phyloP scores from a whole-genome alignment of 768 basidiomycete genomes.

The Podaxis mareebaensis region DNA sequence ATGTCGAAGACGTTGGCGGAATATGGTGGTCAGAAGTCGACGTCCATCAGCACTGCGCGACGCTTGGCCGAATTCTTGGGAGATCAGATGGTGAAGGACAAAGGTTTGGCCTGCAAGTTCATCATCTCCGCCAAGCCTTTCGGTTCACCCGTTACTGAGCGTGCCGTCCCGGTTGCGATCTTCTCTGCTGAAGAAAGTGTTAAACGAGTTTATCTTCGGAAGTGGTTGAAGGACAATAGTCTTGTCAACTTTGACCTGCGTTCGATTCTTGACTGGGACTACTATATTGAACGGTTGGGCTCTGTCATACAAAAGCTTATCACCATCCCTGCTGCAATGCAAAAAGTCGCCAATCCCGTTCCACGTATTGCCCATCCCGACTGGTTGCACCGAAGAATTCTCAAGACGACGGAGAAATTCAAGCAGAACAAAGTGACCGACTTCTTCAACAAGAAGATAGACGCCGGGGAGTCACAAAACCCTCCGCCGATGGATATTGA shows the following conservation, averaged over 20 bases:
- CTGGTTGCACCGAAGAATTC: constrained; percentile 92
- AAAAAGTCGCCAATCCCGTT: constrained; percentile 95
- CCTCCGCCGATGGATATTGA: constrained; percentile 59
- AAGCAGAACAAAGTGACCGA: constrained; percentile 98
- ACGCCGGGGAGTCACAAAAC: constrained; percentile 31
- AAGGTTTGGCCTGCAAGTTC: constrained; percentile 97
- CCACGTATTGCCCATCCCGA: constrained; percentile 96
- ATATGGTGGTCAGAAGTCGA: constrained; percentile 96
- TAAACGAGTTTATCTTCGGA: constrained; percentile 87
- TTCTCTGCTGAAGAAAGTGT: constrained; percentile 94
- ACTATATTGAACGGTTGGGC: constrained; percentile 96
- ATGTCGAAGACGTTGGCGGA: constrained; percentile 97
- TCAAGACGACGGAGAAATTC: constrained; percentile 91
- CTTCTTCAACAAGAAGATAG: constrained; percentile 66
- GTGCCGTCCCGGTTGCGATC: constrained; percentile 95
- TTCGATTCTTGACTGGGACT: constrained; percentile 95
- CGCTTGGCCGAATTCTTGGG: constrained; percentile 96
- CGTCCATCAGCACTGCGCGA: constrained; percentile 94
- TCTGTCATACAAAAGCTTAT: constrained; percentile 99
- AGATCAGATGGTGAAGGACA: constrained; percentile 99
- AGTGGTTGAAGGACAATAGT: constrained; percentile 95
- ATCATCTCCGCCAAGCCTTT: constrained; percentile 94
- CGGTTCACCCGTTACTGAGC: constrained; percentile 95
- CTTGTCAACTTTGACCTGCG: constrained; percentile 88
- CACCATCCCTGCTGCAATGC: constrained; percentile 98